Base-by-base conservation (phyloP, 169 alveolate genomes). In the Eimeria mitis region DNA sequence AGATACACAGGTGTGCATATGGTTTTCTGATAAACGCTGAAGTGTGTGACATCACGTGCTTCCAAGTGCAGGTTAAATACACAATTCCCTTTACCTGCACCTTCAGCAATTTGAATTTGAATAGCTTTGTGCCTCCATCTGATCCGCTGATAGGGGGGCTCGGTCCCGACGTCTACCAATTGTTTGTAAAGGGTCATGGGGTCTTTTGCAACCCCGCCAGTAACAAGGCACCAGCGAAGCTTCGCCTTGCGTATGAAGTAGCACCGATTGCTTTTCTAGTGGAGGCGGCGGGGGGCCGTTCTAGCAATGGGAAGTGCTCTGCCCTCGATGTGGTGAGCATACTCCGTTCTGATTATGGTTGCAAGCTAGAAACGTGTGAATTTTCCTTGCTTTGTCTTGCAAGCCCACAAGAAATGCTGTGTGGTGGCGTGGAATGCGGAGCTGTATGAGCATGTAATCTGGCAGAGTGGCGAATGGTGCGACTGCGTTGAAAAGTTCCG, bases 111-210 rank as follows among this genome's bases (percentile, higher is more conserved):
- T 34, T 34, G 49, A 70, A 70, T 16, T 31, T 8, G 78, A 11
- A 34, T 70, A 6, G 9, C 0, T 70, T n/a, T 70, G 9, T 31
- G 49, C 4, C 28, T 14, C 14, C 78, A 70, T 34, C 49, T 28
- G 23, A 23, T 68, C 37, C 25, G 63, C 73, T 52, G 34, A 89
- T 98, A 85, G 99, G 99, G 2, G 99, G 98, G 56, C 97, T 98
- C 97, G 99, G 97, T 13, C 99, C 99, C 37, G 99, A 98, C 90
- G 97, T 97, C 54, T 98, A 97, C 95, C 98, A 98, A 89, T 89
- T 98, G 81, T 98, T 98, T 95, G 89, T 92, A 34, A 98, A 98
- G 96, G 97, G 97, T 28, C 97, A 96, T 34, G 99, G 99, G 4
- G 97, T 97, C 73, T 98, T 97, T 96, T 95, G 97, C 81, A 96